These are phyloP conservation scores for Podaxis sp. DNA, from an alignment of 768 basidiomycete genomes.

Conservation along the genomic window DNA sequence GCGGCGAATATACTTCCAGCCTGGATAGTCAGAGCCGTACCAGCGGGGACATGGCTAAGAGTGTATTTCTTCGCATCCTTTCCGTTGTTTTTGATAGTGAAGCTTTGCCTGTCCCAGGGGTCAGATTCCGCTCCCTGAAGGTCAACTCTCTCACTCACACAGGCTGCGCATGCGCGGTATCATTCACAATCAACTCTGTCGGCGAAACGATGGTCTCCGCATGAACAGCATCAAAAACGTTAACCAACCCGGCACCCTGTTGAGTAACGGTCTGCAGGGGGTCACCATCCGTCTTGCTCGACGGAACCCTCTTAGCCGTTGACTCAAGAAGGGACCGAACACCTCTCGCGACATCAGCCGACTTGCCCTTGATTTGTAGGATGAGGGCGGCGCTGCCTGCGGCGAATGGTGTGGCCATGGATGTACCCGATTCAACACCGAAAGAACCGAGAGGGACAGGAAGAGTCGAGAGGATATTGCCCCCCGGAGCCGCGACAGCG, in stretches of 20 bases:
- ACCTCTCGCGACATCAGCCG: conserved; percentile 20
- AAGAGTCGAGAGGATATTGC: conserved; percentile 43
- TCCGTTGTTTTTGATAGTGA: conserved; percentile 46
- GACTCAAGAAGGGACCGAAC: conserved; percentile 37
- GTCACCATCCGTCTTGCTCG: conserved; percentile 37
- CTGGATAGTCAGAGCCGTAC: conserved; percentile 44
- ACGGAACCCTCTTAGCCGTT: conserved; percentile 36
- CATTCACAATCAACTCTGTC: conserved; percentile 52
- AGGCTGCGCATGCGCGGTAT: conserved; percentile 47
- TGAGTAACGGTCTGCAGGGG: conserved; percentile 45
- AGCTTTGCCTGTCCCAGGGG: conserved; percentile 29
- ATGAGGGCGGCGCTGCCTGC: conserved; percentile 42
- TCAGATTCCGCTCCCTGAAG: conserved; percentile 4
- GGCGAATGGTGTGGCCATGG: conserved; percentile 42
- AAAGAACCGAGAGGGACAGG: conserved; percentile 36
- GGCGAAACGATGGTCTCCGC: conserved; percentile 44
- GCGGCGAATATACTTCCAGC: conserved; percentile 32
- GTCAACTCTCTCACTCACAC: conserved; percentile 23
- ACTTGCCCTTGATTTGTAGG: conserved; percentile 34
- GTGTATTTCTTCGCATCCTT: conserved; percentile 35
- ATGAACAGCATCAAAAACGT: conserved; percentile 50
- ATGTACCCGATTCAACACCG: conserved; percentile 38
- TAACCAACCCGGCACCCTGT: conserved; percentile 48
- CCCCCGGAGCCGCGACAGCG: conserved; percentile 48
- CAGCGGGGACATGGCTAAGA: conserved; percentile 52